These are phyloP conservation scores for Trichoderma sp. DNA, from an alignment of 2,329 filamentous ascomycete genomes.

Conservation along the genomic window DNA sequence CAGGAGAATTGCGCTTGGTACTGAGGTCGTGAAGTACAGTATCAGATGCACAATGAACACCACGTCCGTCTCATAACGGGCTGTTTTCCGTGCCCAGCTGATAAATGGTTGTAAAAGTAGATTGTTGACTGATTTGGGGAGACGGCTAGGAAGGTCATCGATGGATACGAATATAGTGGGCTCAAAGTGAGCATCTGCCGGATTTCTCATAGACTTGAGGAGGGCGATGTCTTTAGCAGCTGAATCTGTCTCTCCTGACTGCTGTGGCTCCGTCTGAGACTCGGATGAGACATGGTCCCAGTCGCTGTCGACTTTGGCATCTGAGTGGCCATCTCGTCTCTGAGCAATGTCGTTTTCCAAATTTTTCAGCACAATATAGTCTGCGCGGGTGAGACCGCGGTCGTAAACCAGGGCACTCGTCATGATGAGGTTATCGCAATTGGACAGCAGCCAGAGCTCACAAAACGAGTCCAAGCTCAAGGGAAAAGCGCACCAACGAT, in stretches of 20 bases:
- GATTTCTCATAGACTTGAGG: slow-evolving; percentile 47
- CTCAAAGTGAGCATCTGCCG: slow-evolving; percentile 44
- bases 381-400: slow-evolving; percentile 44
- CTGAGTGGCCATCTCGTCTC: background rate
- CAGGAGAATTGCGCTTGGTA: slow-evolving; percentile 68
- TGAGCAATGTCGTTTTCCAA: slow-evolving; percentile 41
- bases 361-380: slow-evolving; percentile 43
- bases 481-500: background rate
- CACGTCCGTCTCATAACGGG: slow-evolving; percentile 70
- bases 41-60: slow-evolving; percentile 77
- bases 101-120: slow-evolving; percentile 63
- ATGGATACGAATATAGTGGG: slow-evolving; percentile 47
- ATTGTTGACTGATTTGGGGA: slow-evolving; percentile 44
- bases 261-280: background rate
- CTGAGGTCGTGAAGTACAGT: slow-evolving; percentile 67
- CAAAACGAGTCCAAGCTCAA: background rate
- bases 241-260: background rate
- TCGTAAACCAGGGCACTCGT: slow-evolving; percentile 38
- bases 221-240: slow-evolving; percentile 31
- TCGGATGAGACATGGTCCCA: slow-evolving; percentile 5
- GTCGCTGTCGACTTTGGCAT: background rate
- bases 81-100: slow-evolving; percentile 53
- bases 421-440: slow-evolving; percentile 24
- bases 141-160: slow-evolving; percentile 42
- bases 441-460: background rate